Base-by-base conservation (phyloP, 2,329 filamentous ascomycete species). In the Pseudogymnoascus sp. region DNA sequence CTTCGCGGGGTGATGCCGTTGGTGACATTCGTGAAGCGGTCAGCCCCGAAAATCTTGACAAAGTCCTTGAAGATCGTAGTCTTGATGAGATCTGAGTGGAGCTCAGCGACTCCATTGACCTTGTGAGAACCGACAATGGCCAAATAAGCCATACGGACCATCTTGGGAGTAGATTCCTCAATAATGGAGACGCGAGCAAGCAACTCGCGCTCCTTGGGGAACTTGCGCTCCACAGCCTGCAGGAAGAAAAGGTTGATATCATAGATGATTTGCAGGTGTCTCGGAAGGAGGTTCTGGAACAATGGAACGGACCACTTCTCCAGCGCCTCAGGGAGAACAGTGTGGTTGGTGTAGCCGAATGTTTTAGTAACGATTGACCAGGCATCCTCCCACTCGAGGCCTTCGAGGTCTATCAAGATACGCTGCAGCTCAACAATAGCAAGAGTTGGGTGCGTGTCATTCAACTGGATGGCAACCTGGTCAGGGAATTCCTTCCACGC, bases 41-140 rank as follows among this genome's bases (percentile, higher is more conserved):
- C 95, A 0, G 89, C 89, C 2, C 95, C 95, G 71, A 95, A 99
- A 68, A 99, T 91, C 70, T 86, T 84, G 65, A 99, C 93, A 76
- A 99, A 99, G 76, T 99, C 95, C 77, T 95, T 97, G 86, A 99
- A 98, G 70, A 99, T 96, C n/a, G 95, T 99, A 0, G 93, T 96
- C 81, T 95, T 95, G 81, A 99, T 96, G 64, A 99, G 82, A 74
- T 99, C 95, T 0, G 95, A 99, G 78, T 99, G 95, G 68, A 99
- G 80, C 78, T 99, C 95, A 35, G 95, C 95, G 37, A 99, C 95
- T 75, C 95, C 95, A 70, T 99, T 99, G 80, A 99, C 93, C 81
- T 98, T 99, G 85, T 98, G 95, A 37, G 95, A 98, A 59, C 95
- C 95, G 70, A 99, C 92, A 73, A 98, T 89, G 66, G 95, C 95